phyloP scores from a whole-genome alignment of 2,329 filamentous ascomycete genomes.

The Exophiala lecanii-corni region DNA sequence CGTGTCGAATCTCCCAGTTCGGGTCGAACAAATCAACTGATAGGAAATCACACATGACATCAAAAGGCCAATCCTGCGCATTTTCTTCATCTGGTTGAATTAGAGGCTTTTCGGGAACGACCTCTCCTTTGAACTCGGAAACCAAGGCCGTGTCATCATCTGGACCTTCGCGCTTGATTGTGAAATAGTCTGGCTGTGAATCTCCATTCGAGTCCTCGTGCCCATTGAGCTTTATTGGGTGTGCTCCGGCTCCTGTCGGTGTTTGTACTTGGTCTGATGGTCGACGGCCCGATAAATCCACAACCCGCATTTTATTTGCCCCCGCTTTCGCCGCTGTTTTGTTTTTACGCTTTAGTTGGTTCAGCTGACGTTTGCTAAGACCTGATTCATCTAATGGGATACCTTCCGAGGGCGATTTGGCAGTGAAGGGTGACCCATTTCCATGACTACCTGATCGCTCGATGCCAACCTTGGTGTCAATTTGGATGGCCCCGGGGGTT shows the following conservation, averaged over 20 bases:
- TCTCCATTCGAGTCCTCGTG: conserved; percentile 56
- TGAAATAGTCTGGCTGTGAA: conserved; percentile 80
- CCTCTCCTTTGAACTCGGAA: conserved; percentile 86
- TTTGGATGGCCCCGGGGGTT: conserved; percentile 42
- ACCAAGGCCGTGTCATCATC: conserved; percentile 92
- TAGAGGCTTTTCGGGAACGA: conserved; percentile 76
- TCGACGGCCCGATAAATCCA: conserved; percentile 72
- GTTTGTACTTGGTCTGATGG: conserved; percentile 57
- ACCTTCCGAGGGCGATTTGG: conserved; percentile 46
- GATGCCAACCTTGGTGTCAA: conserved; percentile 44
- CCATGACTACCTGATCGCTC: conserved; percentile 43
- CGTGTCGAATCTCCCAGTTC: conserved; percentile 92
- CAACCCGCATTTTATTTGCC: conserved; percentile 82
- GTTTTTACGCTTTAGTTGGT: conserved; percentile 88
- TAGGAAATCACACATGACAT: conserved; percentile 88
- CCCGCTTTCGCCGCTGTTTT: conserved; percentile 87
- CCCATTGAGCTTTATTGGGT: conserved; percentile 58
- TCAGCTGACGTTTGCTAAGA: conserved; percentile 88
- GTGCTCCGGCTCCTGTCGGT: conserved; percentile 47
- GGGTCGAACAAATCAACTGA: conserved; percentile 90
- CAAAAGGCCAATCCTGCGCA: conserved; percentile 87
- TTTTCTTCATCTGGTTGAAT: conserved; percentile 74
- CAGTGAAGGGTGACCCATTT: conserved; percentile 36
- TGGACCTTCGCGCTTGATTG: conserved; percentile 69
- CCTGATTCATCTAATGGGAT: conserved; percentile 59